These are phyloP conservation scores for Tanozyma kutaoensis DNA, from an alignment of 805 yeast species.

Conservation along the genomic window DNA sequence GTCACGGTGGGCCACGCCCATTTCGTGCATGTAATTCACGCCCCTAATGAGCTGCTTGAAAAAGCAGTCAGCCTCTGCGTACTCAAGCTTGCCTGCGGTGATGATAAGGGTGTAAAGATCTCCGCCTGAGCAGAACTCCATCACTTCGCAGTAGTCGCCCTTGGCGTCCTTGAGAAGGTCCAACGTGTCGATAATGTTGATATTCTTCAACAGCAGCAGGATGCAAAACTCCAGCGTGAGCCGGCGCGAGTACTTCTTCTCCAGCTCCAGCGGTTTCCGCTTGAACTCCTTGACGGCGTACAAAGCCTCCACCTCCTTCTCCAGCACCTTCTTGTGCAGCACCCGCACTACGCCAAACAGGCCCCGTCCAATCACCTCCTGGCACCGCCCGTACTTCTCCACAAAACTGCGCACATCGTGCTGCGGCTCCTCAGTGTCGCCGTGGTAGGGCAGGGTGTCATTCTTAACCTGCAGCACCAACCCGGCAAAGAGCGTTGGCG, in stretches of 20 bases:
- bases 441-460: constrained; percentile 12
- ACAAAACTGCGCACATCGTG: constrained; percentile 47
- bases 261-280: constrained; percentile 44
- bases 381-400: constrained; percentile 88
- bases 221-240: constrained; percentile 77
- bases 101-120: constrained; percentile 64
- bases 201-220: constrained; percentile 64
- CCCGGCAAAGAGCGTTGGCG: constrained; percentile 63
- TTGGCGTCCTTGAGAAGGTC: constrained; percentile 73
- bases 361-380: constrained; percentile 88
- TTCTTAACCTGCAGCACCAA: constrained; percentile 45
- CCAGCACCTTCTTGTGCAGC: constrained; percentile 50
- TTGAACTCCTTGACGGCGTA: constrained; percentile 86
- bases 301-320: constrained; percentile 28
- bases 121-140: constrained; percentile 79
- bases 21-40: constrained; percentile 76
- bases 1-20: constrained; percentile 87
- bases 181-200: constrained; percentile 62
- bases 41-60: constrained; percentile 79
- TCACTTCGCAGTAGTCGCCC: constrained; percentile 73
- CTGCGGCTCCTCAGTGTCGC: constrained; percentile 5
- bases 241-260: constrained; percentile 55
- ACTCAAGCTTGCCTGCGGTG: constrained; percentile 67
- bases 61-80: constrained; percentile 80
- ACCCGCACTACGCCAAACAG: constrained; percentile 89